Conservation (phyloP, 192 early-diverging fungal species). For the Gigaspora rosea region DNA sequence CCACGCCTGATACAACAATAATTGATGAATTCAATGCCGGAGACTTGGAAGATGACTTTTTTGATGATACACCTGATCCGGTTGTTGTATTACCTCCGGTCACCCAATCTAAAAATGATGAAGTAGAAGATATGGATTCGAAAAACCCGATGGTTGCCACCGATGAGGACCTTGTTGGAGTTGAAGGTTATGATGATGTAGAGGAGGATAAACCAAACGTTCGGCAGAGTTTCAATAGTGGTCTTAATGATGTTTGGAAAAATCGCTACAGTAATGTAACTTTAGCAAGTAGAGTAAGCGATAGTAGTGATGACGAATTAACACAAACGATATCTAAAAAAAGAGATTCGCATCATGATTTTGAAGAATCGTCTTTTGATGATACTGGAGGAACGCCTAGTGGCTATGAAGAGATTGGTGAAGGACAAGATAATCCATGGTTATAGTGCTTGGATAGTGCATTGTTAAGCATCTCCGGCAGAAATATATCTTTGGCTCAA, state of each 20-base stretch:
- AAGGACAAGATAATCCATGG: conserved; percentile 42
- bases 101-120: not conserved
- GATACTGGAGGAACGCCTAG: not conserved
- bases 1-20: conserved; percentile 34
- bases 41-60: conserved; percentile 54
- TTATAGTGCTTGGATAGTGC: not conserved
- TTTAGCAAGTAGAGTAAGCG: not conserved
- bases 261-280: not conserved
- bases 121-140: conserved; percentile 34
- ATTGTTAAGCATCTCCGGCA: no score
- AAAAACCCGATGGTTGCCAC: conserved; percentile 55
- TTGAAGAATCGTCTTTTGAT: not conserved
- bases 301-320: conserved; percentile 30
- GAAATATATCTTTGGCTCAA: no score
- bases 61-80: conserved; percentile 31
- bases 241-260: conserved; percentile 12
- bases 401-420: conserved; percentile 52
- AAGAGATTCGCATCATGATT: not conserved
- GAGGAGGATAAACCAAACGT: conserved; percentile 1
- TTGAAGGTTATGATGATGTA: conserved; percentile 34
- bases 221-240: not conserved
- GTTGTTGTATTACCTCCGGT: not conserved
- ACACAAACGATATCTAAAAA: not conserved
- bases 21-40: conserved; percentile 51
- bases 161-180: conserved; percentile 52